Base-by-base conservation (phyloP, 2,329 filamentous ascomycete species). In the Neofusicoccum kwambonambiense region DNA sequence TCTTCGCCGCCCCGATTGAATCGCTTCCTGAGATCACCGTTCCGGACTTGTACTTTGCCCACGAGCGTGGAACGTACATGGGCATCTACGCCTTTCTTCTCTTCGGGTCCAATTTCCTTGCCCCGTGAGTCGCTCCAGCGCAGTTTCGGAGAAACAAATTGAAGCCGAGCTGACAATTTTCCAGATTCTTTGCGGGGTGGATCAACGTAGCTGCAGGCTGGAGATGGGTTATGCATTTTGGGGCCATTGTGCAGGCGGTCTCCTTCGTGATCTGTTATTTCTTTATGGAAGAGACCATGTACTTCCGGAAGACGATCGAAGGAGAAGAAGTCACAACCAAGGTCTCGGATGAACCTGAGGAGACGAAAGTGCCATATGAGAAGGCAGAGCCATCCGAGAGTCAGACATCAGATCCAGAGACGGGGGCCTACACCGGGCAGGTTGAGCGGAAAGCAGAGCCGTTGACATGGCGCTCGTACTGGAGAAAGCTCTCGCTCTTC, bases 231-330 rank as follows among this genome's bases (percentile, higher is more conserved):
- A 71, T 71, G 75, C 81, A 82, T 68, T 86, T 83, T 77, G 81
- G 81, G 27, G 82, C 85, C 2, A 86, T 88, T 31, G 79, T 87
- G 67, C 72, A 76, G 2, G 84, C 74, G 0, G 72, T 82, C 1
- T 77, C 74, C 8, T 82, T 84, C 41, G 69, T 87, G 17, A 78
- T 86, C 67, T 73, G 83, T 1, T 87, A 86, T 74, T 83, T 88
- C 68, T 82, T 83, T 71, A 81, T 87, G 78, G 86, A 88, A 72
- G 86, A 88, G 72, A 86, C 86, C 4, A 87, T 84, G 70, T 86
- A 81, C 66, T 13, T 76, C 75, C 11, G 69, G 67, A 11, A 64
- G 50, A 58, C 17, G 57, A 35, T 58, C 8, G 54, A 58, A 44
- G 54, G 54, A 45, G 37, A 42, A 34, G 37, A 58, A 44, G 37